Base-by-base conservation (phyloP, 2,329 filamentous ascomycete genomes). In the Fusarium robinianum region DNA sequence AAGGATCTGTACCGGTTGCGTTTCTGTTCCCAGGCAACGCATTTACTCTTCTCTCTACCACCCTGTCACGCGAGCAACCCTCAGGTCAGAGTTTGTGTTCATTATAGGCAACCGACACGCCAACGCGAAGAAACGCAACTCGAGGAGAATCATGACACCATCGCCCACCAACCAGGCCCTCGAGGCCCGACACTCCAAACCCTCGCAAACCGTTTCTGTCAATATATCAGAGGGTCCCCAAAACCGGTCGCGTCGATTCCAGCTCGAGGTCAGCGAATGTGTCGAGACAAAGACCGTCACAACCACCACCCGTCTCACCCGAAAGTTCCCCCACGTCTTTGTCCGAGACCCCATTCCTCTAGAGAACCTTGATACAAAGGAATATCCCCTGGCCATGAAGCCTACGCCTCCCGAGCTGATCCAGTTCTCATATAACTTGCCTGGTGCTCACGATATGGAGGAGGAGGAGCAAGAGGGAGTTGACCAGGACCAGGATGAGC, bases 221-320 rank as follows among this genome's bases (percentile, higher is more conserved):
- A 76, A 73, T 53, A 73, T 73, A 42, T 69, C 72, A 31, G 74
- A 77, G 41, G 64, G 64, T 40, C 62, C 69, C 10, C 58, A 62
- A 43, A 63, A 61, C 35, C 63, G 63, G 47, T 62, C 57, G 54
- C 67, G 61, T 47, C 72, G 58, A 55, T 74, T 70, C 57, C 77
- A 80, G 58, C 78, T 84, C 55, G 77, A 81, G 51, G 72, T 85
- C 32, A 79, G 79, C 48, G 81, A 85, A 60, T 84, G 80, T 55
- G 79, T 85, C 61, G 82, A 85, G 68, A 85, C 81, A 11, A 84
- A 81, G 66, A 85, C 80, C 8, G 83, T 96, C 51, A 96, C 91
- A 2, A 96, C 92, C 1, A 96, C 91, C 0, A 96, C 90, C 1
- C 95, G 90, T 1, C 95, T 91, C 2, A 88, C 90, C 54, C 84